phyloP scores from a whole-genome alignment of 1,284 basidiomycete genomes.

The Leccinum solheimii region DNA sequence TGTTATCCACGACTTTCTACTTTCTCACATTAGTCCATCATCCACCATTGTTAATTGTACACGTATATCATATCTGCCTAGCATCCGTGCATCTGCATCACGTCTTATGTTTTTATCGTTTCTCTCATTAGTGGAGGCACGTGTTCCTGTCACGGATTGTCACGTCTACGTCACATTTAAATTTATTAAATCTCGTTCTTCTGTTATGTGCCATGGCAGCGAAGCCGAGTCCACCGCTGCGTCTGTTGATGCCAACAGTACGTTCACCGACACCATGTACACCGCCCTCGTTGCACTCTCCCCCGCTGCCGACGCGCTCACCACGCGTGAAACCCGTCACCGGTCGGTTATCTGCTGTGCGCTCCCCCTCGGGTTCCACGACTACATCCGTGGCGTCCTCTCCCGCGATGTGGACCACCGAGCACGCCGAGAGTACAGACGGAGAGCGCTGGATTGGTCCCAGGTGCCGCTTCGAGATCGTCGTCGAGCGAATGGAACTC shows the following conservation, averaged over 20 bases:
- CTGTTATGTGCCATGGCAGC: slow-evolving; percentile 19
- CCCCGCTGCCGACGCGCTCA: slow-evolving; percentile 21
- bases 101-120: slow-evolving; percentile 9
- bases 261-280: slow-evolving; percentile 20
- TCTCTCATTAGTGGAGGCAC: neutral
- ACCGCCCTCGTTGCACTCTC: slow-evolving; percentile 7
- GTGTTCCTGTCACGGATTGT: slow-evolving; percentile 17
- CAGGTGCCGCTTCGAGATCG: slow-evolving; percentile 45
- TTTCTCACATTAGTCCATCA: slow-evolving; percentile 12
- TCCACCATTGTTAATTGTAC: slow-evolving; percentile 17
- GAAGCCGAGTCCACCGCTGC: slow-evolving; percentile 11
- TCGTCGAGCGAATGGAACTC: slow-evolving; percentile 46
- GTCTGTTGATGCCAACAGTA: slow-evolving; percentile 35
- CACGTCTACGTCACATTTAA: slow-evolving; percentile 15
- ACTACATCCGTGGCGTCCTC: slow-evolving; percentile 20
- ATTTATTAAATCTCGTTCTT: neutral
- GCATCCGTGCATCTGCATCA: slow-evolving; percentile 21
- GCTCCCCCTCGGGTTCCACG: slow-evolving; percentile 34
- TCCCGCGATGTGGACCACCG: slow-evolving; percentile 7
- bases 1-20: slow-evolving; percentile 16
- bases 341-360: slow-evolving; percentile 31
- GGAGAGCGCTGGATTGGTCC: slow-evolving; percentile 42
- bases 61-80: slow-evolving; percentile 7
- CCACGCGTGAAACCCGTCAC: slow-evolving; percentile 27
- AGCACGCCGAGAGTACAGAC: slow-evolving; percentile 19